These are phyloP conservation scores for Alternaria arbusti DNA, from an alignment of 2,329 filamentous ascomycete species.

Conservation along the genomic window DNA sequence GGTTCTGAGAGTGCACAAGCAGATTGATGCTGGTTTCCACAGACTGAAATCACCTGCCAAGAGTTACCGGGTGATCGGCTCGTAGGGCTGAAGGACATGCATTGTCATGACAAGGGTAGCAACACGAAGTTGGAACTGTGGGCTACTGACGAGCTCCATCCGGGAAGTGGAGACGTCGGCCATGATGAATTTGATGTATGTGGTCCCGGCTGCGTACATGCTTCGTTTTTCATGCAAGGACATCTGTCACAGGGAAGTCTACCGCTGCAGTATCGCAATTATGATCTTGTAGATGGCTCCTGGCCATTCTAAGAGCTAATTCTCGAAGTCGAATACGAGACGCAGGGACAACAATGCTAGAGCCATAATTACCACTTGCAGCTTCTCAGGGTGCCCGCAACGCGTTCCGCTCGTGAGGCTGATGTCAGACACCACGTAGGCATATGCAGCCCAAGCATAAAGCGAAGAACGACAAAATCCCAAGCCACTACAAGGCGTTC, in stretches of 20 bases:
- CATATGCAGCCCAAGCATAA: background rate
- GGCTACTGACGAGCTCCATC: background rate
- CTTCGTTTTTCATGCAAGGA: background rate
- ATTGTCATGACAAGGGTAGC: background rate
- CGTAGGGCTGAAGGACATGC: slow-evolving; percentile 1
- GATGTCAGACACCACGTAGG: background rate
- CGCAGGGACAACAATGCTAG: background rate
- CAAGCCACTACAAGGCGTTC: background rate
- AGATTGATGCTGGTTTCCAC: background rate
- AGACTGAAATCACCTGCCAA: background rate
- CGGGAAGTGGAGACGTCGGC: background rate
- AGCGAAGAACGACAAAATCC: background rate
- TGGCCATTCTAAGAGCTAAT: background rate
- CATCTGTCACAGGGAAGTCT: background rate
- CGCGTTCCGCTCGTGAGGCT: background rate
- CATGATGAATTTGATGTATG: background rate
- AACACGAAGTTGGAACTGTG: background rate
- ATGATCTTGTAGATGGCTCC: background rate
- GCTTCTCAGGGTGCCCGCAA: background rate
- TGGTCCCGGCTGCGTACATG: background rate
- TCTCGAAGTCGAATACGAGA: background rate
- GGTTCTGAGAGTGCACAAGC: background rate
- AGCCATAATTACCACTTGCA: background rate
- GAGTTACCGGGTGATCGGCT: background rate
- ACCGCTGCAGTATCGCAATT: background rate